Evolutionary conservation across 345 rosid species (phyloP).

Genomic region (Heritiera littoralis): DNA sequence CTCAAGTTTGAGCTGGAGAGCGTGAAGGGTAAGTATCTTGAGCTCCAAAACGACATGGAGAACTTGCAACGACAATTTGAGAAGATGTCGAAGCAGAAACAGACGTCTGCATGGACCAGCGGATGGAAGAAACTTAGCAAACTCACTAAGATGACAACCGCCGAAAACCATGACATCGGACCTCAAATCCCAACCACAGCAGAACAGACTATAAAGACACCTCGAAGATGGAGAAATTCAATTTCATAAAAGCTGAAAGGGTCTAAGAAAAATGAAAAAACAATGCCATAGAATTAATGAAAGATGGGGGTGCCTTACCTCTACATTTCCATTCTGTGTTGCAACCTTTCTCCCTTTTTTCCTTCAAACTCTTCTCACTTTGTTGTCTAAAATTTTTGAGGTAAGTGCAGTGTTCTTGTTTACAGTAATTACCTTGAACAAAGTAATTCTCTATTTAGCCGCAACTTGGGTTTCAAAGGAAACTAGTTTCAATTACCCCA

Average conservation of each 20-base stretch:
- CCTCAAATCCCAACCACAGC: slow-evolving; percentile 45
- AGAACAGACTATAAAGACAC: slow-evolving; percentile 63
- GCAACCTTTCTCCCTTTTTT: background rate
- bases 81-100: slow-evolving; percentile 70
- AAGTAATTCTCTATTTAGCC: background rate
- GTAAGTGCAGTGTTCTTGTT: slow-evolving; percentile 8
- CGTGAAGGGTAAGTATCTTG: slow-evolving; percentile 74
- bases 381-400: slow-evolving; percentile 20
- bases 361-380: slow-evolving; percentile 19
- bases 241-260: slow-evolving; percentile 48
- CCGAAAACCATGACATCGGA: slow-evolving; percentile 62
- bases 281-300: background rate
- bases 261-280: background rate
- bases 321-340: background rate
- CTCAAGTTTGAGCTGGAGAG: slow-evolving; percentile 87
- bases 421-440: background rate
- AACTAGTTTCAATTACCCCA: background rate
- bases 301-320: background rate
- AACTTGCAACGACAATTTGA: slow-evolving; percentile 81
- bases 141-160: slow-evolving; percentile 61
- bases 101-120: slow-evolving; percentile 66
- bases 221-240: slow-evolving; percentile 97
- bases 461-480: background rate
- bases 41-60: slow-evolving; percentile 91
- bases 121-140: slow-evolving; percentile 97